Evolutionary conservation across 2,329 filamentous ascomycete species (phyloP), one percentile per base, ranked within the genome.

Genomic region (Aureobasidium subglaciale): DNA sequence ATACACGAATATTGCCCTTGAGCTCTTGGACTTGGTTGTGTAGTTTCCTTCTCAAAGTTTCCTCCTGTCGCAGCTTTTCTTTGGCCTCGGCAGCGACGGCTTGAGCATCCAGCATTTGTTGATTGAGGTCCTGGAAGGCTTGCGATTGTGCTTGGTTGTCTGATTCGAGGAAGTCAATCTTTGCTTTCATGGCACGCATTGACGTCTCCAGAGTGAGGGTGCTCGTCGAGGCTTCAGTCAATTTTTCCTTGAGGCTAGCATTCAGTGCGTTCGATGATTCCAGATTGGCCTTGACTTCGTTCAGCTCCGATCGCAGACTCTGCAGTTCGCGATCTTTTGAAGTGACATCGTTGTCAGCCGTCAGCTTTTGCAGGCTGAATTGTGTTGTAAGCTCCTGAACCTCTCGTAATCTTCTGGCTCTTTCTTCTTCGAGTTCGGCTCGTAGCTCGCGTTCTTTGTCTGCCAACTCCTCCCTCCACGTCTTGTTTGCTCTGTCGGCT

Each of bases 11-110:
- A 67, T 99, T 99, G 64, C 93, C 93, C 70, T 96, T 96, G 58
- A 99, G 81, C 67, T 99, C 93, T 69, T 99, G 90, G 43, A 99
- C 92, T 69, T 95, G 93, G 71, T 97, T 97, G 75, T 97, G 96
- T 0, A 99, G 80, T 63, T 95, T 92, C 20, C 93, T 83, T 13
- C 93, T 84, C 49, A 96, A 77, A 0, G 88, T 93, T 72, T 99
- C 93, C 67, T 97, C 93, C 64, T 86, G 89, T 60, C 93, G 86
- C 25, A 99, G 77, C 67, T 93, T 96, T 61, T 89, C 83, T 56
- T 87, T 84, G 1, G 88, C 84, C 32, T 82, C 78, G 27, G 87
- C 83, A 1, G 86, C 88, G 18, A 80, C 74, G 13, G 80, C 79
- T 22, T 90, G 71, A 0, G 91, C 90, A 43, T 93, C 86, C 65